These are phyloP conservation scores for Trichoderma harzianum DNA, from an alignment of 2,329 filamentous ascomycete species.

Conservation along the genomic window DNA sequence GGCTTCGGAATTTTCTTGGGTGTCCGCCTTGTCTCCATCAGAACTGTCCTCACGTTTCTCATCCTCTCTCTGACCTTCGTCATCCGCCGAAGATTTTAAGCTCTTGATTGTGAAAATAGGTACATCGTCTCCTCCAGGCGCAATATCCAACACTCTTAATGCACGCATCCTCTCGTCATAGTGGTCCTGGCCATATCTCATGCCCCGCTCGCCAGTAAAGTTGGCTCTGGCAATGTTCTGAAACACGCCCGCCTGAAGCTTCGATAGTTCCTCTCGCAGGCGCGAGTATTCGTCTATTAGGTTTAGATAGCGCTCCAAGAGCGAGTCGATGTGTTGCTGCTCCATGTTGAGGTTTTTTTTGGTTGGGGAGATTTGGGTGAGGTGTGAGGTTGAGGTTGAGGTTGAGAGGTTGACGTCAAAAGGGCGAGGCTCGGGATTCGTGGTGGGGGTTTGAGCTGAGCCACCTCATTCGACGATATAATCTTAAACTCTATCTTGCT, in stretches of 20 bases:
- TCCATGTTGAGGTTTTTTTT: neutral
- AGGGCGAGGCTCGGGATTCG: neutral
- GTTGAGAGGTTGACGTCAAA: slow-evolving; percentile 7
- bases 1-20: neutral
- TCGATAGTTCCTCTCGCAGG: slow-evolving; percentile 53
- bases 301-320: slow-evolving; percentile 63
- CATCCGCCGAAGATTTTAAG: slow-evolving; percentile 3
- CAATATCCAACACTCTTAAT: slow-evolving; percentile 39
- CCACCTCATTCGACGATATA: neutral
- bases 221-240: slow-evolving; percentile 69
- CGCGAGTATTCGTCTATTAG: slow-evolving; percentile 65
- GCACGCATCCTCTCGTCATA: slow-evolving; percentile 75
- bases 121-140: slow-evolving; percentile 15
- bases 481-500: neutral
- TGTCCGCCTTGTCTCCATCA: neutral
- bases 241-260: slow-evolving; percentile 54
- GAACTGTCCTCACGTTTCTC: neutral
- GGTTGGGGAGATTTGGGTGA: neutral
- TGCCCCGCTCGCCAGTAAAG: slow-evolving; percentile 61
- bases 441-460: slow-evolving; percentile 9
- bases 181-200: slow-evolving; percentile 64
- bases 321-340: slow-evolving; percentile 52
- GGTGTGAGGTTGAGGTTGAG: neutral
- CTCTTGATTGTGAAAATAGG: neutral
- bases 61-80: slow-evolving; percentile 13